These are phyloP conservation scores for Tothia fuscella DNA, from an alignment of 2,329 filamentous ascomycete genomes.

Conservation along the genomic window DNA sequence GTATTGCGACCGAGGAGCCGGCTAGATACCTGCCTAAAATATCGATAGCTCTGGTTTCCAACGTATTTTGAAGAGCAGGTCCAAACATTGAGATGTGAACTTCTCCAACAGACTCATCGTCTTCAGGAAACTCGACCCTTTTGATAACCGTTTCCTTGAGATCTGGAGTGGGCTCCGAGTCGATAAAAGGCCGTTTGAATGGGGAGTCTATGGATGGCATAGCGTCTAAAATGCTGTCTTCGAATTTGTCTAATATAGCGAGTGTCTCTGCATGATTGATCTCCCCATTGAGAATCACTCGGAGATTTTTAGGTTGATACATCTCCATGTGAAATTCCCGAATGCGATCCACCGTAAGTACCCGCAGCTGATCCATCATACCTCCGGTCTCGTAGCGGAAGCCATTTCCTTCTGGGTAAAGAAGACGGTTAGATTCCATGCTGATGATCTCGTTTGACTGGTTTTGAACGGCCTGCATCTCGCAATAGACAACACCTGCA, in stretches of 20 bases:
- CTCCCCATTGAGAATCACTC: constrained; percentile 83
- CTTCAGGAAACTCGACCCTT: constrained; percentile 84
- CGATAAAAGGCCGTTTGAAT: constrained; percentile 83
- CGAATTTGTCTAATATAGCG: constrained; percentile 73
- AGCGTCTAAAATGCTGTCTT: constrained; percentile 70
- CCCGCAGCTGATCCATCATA: constrained; percentile 82
- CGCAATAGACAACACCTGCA: constrained; percentile 90
- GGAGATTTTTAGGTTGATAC: constrained; percentile 96
- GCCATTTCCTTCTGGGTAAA: constrained; percentile 82
- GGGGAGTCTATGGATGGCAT: constrained; percentile 63
- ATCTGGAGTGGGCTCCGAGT: constrained; percentile 65
- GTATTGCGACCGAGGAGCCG: constrained; percentile 80
- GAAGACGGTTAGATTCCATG: constrained; percentile 60
- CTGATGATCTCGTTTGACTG: constrained; percentile 78
- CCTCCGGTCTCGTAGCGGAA: constrained; percentile 98
- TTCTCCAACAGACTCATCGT: constrained; percentile 88
- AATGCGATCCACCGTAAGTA: constrained; percentile 78
- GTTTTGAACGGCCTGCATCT: constrained; percentile 96
- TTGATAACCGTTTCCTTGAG: constrained; percentile 63
- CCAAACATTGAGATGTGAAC: constrained; percentile 79
- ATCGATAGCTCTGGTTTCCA: constrained; percentile 61
- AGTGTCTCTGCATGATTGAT: constrained; percentile 73
- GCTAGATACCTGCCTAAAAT: constrained; percentile 77
- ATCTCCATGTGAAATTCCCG: constrained; percentile 90
- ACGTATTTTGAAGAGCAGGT: constrained; percentile 61